These are phyloP conservation scores for Heterobasidion parviporum DNA, from an alignment of 1,284 basidiomycete genomes.

Conservation along the genomic window DNA sequence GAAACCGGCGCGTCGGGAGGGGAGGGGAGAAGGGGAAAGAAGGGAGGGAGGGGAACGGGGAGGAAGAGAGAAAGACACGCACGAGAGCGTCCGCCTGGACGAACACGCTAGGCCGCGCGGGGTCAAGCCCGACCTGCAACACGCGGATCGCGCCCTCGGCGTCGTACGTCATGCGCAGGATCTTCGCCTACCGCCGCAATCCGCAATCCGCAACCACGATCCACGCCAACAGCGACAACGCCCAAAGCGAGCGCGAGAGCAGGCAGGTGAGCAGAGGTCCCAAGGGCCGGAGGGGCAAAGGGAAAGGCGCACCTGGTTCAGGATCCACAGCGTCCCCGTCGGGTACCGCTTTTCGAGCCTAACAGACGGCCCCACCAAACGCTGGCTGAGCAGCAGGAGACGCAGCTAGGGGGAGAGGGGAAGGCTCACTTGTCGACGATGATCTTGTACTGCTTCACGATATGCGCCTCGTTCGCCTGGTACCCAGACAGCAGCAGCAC, in stretches of 20 bases:
- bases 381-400: background rate
- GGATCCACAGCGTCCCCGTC: constrained; percentile 63
- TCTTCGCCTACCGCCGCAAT: constrained; percentile 47
- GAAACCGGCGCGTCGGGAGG: too few species aligned
- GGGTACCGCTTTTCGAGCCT: constrained; percentile 54
- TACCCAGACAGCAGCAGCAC: constrained; percentile 64
- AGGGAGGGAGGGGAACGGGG: background rate
- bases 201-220: background rate
- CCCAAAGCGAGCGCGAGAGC: too few species aligned
- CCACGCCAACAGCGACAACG: background rate
- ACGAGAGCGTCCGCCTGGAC: constrained; percentile 67
- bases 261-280: too few species aligned
- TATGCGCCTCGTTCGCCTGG: constrained; percentile 61
- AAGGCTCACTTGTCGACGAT: constrained; percentile 49
- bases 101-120: constrained; percentile 44
- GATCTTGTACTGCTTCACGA: constrained; percentile 51
- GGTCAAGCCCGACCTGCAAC: constrained; percentile 49
- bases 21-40: background rate
- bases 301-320: constrained; percentile 47
- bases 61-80: constrained; percentile 11
- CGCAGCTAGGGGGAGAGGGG: background rate
- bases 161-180: constrained; percentile 61
- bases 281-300: background rate
- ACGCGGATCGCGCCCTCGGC: constrained; percentile 54
- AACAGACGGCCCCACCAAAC: constrained; percentile 2